Percentiles rank a stretch among this genome's conserved stretches.
Evolutionary conservation across 371 early-diverging fungal genomes (phyloP).

Genomic region (Capniomyces stellatus): DNA sequence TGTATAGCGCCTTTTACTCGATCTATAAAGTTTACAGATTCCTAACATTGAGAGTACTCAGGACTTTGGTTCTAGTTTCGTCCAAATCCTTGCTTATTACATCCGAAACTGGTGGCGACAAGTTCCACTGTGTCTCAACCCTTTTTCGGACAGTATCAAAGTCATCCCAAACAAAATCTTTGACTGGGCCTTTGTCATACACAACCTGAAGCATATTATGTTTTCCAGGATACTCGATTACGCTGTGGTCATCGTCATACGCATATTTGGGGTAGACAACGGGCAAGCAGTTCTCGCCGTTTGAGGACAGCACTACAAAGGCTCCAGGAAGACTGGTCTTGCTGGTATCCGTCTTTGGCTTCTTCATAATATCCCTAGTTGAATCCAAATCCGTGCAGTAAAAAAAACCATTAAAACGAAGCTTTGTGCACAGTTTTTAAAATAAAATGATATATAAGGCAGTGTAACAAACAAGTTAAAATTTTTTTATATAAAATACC

Average conservation of each 20-base stretch:
- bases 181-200: conserved; percentile 21
- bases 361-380: conserved; percentile 55
- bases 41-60: no score
- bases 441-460: no score
- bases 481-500: no score
- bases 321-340: conserved; percentile 60
- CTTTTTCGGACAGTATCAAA: conserved; percentile 16
- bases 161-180: conserved; percentile 13
- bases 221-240: not conserved
- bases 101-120: conserved; percentile 6
- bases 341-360: conserved; percentile 41
- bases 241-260: not conserved
- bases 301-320: conserved; percentile 22
- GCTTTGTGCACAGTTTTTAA: no score
- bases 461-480: no score
- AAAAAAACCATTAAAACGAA: no score
- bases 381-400: conserved; percentile 37
- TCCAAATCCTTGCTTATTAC: conserved; percentile 12
- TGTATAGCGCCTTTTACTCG: no score
- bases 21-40: no score
- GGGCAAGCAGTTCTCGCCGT: conserved; percentile 14
- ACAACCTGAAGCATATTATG: conserved; percentile 11
- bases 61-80: no score
- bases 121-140: conserved; percentile 13
- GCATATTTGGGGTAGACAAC: conserved; percentile 10